Percentiles rank a stretch among this genome's conserved stretches.
phyloP scores from a whole-genome alignment of 2,329 filamentous ascomycete species.

The Monosporascus sp. region DNA sequence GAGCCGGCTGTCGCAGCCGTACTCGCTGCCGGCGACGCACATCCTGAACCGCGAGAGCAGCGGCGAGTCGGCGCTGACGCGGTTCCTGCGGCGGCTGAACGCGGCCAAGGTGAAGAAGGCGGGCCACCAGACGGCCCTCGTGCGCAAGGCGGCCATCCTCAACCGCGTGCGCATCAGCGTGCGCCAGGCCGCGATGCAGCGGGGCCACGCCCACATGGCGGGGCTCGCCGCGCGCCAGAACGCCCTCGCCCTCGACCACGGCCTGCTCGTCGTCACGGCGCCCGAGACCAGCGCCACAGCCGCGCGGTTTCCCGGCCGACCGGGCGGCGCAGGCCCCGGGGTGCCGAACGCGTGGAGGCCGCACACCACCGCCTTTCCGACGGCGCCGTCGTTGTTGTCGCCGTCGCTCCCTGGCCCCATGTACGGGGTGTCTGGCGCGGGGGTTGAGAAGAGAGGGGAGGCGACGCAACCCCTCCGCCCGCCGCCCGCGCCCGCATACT shows the following conservation, averaged over 20 bases:
- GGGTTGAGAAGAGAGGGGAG: too few relatives aligned
- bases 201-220: constrained; percentile 26
- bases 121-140: constrained; percentile 42
- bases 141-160: constrained; percentile 61
- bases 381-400: neutral
- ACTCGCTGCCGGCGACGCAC: constrained; percentile 63
- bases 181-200: constrained; percentile 28
- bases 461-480: too few relatives aligned
- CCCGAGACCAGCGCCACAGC: neutral
- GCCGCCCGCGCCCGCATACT: too few relatives aligned
- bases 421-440: too few relatives aligned
- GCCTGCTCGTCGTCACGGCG: constrained; percentile 26
- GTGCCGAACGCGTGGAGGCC: constrained; percentile 21
- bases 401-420: too few relatives aligned
- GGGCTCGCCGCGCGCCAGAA: constrained; percentile 28
- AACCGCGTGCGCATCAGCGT: constrained; percentile 52
- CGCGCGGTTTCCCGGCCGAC: constrained; percentile 4
- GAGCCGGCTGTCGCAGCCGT: constrained; percentile 64
- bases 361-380: constrained; percentile 18
- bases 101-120: constrained; percentile 34
- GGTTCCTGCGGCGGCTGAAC: constrained; percentile 44
- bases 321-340: constrained; percentile 7
- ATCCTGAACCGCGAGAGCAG: constrained; percentile 58
- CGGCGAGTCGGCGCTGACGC: constrained; percentile 33
- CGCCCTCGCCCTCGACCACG: constrained; percentile 29